Percentiles rank a stretch among this genome's conserved stretches.
phyloP scores from a whole-genome alignment of 2,329 filamentous ascomycete genomes.

The Colletotrichum sp. region DNA sequence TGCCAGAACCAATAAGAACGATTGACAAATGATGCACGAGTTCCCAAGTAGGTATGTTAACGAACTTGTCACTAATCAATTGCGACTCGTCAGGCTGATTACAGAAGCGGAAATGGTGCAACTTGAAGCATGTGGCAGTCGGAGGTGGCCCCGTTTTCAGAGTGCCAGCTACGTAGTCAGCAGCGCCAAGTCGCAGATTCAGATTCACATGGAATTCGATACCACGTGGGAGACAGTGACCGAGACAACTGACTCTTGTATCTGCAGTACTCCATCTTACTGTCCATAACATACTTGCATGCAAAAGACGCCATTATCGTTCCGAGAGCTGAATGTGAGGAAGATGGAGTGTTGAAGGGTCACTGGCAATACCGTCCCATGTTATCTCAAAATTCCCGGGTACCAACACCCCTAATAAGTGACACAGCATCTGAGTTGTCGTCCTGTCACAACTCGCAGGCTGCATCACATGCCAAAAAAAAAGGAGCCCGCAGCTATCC shows the following conservation, averaged over 20 bases:
- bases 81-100: neutral
- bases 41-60: neutral
- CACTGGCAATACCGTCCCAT: neutral
- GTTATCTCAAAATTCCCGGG: neutral
- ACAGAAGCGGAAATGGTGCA: neutral
- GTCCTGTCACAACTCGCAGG: conserved; percentile 5
- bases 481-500: neutral
- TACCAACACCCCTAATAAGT: neutral
- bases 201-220: conserved; percentile 9
- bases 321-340: neutral
- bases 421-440: neutral
- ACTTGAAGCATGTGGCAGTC: neutral
- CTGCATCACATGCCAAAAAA: conserved; percentile 20
- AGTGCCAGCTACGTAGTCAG: neutral
- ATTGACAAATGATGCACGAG: neutral
- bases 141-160: neutral
- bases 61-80: neutral
- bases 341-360: neutral
- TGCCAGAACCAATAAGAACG: neutral
- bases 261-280: neutral
- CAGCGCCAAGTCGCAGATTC: neutral
- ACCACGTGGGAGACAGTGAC: neutral
- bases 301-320: neutral
- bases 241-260: neutral
- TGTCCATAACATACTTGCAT: neutral